Percentiles rank a stretch among this genome's conserved stretches.
Conservation (phyloP, 2,329 filamentous ascomycete species). For the Orbilia brochopaga region DNA sequence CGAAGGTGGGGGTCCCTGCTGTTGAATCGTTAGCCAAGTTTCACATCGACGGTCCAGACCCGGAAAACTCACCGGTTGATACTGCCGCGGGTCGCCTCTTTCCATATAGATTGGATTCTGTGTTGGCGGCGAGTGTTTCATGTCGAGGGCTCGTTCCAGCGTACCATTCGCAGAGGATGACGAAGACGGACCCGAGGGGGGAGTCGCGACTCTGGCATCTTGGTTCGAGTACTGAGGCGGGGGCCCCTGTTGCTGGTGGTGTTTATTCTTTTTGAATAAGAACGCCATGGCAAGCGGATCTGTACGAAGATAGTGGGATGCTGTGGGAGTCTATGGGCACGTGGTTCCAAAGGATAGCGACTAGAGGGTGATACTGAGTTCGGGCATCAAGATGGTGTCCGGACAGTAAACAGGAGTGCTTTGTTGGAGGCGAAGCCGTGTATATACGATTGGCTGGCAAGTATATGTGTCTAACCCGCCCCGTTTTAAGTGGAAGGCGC, state of each 20-base stretch:
- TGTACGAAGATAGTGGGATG: constrained; percentile 6
- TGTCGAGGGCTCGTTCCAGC: constrained; percentile 32
- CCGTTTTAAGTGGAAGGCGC: constrained; percentile 5
- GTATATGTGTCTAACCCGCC: neutral
- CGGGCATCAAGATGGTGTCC: neutral
- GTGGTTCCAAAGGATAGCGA: constrained; percentile 20
- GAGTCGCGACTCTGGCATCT: constrained; percentile 40
- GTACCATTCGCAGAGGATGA: constrained; percentile 42
- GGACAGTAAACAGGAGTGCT: neutral
- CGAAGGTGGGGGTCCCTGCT: constrained; percentile 6
- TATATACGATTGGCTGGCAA: neutral
- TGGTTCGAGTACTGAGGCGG: constrained; percentile 31
- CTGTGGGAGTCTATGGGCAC: constrained; percentile 9
- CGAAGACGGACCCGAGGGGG: constrained; percentile 42
- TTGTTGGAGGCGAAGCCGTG: neutral
- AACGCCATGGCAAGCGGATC: constrained; percentile 34
- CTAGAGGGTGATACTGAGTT: constrained; percentile 7
- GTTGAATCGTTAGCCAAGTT: neutral
- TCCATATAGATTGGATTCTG: constrained; percentile 43
- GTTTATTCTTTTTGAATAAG: constrained; percentile 50
- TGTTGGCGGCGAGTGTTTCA: constrained; percentile 36
- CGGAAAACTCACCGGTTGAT: constrained; percentile 30
- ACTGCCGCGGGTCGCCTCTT: constrained; percentile 40
- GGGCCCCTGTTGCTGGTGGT: constrained; percentile 34
- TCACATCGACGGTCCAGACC: neutral